Percentiles rank a stretch among this genome's conserved stretches.
These are phyloP conservation scores for Phaffomyces thermotolerans DNA, from an alignment of 805 yeast genomes.

Conservation along the genomic window DNA sequence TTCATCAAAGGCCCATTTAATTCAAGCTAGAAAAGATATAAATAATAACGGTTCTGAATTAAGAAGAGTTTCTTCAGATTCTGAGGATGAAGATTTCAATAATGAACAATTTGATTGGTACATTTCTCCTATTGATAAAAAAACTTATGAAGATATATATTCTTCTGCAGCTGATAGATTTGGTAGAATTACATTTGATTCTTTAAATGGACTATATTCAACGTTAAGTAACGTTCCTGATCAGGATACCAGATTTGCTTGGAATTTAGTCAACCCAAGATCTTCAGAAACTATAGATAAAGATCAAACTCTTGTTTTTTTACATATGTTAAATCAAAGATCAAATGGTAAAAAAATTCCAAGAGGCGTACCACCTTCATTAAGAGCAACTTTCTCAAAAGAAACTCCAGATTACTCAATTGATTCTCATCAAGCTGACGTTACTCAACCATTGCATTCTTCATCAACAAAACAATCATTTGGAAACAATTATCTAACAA, in stretches of 20 bases:
- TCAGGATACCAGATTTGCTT: slow-evolving; percentile 80
- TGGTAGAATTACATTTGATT: slow-evolving; percentile 73
- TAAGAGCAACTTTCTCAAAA: slow-evolving; percentile 87
- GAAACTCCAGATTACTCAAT: slow-evolving; percentile 70
- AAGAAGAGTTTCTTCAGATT: slow-evolving; percentile 39
- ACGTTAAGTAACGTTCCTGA: slow-evolving; percentile 69
- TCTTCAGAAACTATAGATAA: slow-evolving; percentile 82
- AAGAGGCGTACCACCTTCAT: slow-evolving; percentile 85
- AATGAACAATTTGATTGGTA: slow-evolving; percentile 78
- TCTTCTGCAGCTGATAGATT: slow-evolving; percentile 64
- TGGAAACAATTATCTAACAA: slow-evolving; percentile 47
- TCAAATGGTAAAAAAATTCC: slow-evolving; percentile 82
- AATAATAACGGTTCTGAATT: slow-evolving; percentile 11
- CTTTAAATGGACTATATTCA: slow-evolving; percentile 60
- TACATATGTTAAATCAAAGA: slow-evolving; percentile 88
- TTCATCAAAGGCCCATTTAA: slow-evolving; percentile 74
- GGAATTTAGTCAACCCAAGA: slow-evolving; percentile 93
- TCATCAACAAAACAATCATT: slow-evolving; percentile 30
- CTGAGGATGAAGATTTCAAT: slow-evolving; percentile 41
- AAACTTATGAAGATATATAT: slow-evolving; percentile 73
- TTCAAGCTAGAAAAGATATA: slow-evolving; percentile 71
- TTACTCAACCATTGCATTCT: slow-evolving; percentile 16
- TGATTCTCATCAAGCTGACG: slow-evolving; percentile 42
- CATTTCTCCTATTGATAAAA: slow-evolving; percentile 80
- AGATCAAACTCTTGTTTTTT: slow-evolving; percentile 83